These are phyloP conservation scores for Fimicolochytrium jonesii DNA, from an alignment of 192 early-diverging fungal genomes.

Conservation along the genomic window DNA sequence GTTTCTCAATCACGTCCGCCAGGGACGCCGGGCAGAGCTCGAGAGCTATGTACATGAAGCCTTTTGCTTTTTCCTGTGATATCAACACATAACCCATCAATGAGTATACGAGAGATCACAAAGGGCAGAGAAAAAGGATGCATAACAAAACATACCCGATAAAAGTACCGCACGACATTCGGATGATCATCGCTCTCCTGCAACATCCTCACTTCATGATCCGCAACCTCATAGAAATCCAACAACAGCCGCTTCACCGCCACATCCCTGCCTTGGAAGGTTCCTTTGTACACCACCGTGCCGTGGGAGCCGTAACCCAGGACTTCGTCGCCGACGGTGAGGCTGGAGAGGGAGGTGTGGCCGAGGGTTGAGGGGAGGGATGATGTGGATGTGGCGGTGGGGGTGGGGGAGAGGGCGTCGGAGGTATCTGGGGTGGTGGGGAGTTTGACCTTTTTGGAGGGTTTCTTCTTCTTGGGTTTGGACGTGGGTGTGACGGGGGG, in stretches of 20 bases:
- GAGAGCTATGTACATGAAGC: slow-evolving; percentile 96
- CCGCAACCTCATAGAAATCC: slow-evolving; percentile 95
- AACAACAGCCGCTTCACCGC: slow-evolving; percentile 90
- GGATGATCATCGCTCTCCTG: slow-evolving; percentile 94
- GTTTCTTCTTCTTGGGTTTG: neutral
- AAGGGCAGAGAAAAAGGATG: no score
- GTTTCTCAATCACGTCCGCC: slow-evolving; percentile 75
- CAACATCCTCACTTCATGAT: slow-evolving; percentile 87
- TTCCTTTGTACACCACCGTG: slow-evolving; percentile 93
- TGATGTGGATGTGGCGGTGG: neutral
- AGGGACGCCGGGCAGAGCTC: slow-evolving; percentile 90
- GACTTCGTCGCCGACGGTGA: slow-evolving; percentile 58
- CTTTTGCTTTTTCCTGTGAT: slow-evolving; percentile 68
- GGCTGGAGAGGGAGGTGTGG: slow-evolving; percentile 37
- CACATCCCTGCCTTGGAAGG: slow-evolving; percentile 84
- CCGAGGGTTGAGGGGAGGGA: neutral
- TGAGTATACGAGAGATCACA: no score
- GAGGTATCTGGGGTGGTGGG: neutral
- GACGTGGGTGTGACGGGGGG: neutral
- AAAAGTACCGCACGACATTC: slow-evolving; percentile 94
- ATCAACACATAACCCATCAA: no score
- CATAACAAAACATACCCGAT: slow-evolving; percentile 66
- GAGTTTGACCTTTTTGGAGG: neutral
- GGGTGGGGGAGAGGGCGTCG: no score
- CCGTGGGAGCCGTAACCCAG: slow-evolving; percentile 91